Evolutionary conservation across 768 basidiomycete genomes (phyloP).

Genomic region (Auricularia cornea): DNA sequence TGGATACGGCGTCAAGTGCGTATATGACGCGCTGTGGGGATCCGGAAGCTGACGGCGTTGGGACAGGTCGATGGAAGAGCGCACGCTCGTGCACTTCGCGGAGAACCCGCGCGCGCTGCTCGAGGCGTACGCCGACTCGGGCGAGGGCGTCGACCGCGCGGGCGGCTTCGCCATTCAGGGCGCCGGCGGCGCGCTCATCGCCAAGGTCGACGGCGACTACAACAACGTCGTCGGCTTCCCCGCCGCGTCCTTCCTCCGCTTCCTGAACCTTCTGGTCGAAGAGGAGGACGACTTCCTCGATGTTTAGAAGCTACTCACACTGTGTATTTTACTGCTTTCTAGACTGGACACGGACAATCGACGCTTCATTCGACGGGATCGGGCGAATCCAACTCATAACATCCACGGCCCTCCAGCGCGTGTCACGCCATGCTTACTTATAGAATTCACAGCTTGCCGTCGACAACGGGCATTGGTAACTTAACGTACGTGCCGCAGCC

Average conservation of each 20-base stretch:
- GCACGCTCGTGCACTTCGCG: slow-evolving; percentile 68
- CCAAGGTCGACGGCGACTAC: too few species aligned
- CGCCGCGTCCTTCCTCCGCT: slow-evolving; percentile 72
- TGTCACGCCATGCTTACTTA: too few species aligned
- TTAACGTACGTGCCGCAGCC: too few species aligned
- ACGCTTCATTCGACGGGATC: too few species aligned
- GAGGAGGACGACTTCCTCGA: slow-evolving; percentile 68
- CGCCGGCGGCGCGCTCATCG: slow-evolving; percentile 66
- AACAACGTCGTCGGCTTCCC: slow-evolving; percentile 93
- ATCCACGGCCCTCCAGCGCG: too few species aligned
- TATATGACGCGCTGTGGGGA: not conserved
- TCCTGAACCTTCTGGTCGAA: slow-evolving; percentile 59
- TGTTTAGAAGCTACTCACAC: slow-evolving; percentile 3
- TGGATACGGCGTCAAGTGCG: slow-evolving; percentile 64
- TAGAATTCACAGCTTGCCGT: too few species aligned
- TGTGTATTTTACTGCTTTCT: too few species aligned
- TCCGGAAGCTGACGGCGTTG: too few species aligned
- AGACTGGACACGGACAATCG: too few species aligned
- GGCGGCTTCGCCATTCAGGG: slow-evolving; percentile 96
- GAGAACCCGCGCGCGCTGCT: slow-evolving; percentile 53
- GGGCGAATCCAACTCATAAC: too few species aligned
- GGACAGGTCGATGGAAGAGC: slow-evolving; percentile 69
- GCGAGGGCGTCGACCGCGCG: slow-evolving; percentile 80
- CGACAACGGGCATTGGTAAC: too few species aligned
- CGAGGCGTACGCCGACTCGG: slow-evolving; percentile 74